Percentiles rank a stretch among this genome's conserved stretches.
These are phyloP conservation scores for Nicotiana attenuata DNA, from an alignment of 257 asterid species.

Conservation along the genomic window DNA sequence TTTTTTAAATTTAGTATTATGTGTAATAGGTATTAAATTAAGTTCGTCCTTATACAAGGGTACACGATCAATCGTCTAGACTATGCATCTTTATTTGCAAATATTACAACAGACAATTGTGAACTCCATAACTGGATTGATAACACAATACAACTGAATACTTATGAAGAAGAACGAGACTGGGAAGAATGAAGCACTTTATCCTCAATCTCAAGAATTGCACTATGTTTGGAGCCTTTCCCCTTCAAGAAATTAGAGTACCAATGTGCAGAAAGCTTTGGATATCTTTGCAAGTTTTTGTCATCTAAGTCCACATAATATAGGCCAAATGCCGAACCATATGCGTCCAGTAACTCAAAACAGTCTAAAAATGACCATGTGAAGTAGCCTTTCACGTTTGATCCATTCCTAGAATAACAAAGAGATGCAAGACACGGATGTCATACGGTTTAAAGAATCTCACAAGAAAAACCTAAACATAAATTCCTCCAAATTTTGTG, in stretches of 20 bases:
- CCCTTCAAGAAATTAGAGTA: conserved; percentile 47
- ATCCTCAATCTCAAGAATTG: neutral
- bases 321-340: conserved; percentile 31
- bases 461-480: too few species aligned
- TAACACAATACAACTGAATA: neutral
- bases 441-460: too few species aligned
- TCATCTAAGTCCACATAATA: conserved; percentile 60
- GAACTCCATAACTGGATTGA: neutral
- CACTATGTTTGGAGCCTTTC: conserved; percentile 7
- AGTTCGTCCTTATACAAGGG: neutral
- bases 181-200: neutral
- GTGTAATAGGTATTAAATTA: neutral
- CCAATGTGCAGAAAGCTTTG: conserved; percentile 46
- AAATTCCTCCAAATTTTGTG: too few species aligned
- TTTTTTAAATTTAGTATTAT: too few species aligned
- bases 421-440: neutral
- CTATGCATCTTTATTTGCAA: neutral
- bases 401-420: conserved; percentile 40
- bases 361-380: conserved; percentile 63
- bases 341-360: conserved; percentile 43
- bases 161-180: neutral
- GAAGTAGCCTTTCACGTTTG: conserved; percentile 49
- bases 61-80: neutral
- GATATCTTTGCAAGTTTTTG: conserved; percentile 34
- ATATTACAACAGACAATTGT: neutral